phyloP scores from a whole-genome alignment of 139 green algal species.

The Tetradesmus lagerheimii region DNA sequence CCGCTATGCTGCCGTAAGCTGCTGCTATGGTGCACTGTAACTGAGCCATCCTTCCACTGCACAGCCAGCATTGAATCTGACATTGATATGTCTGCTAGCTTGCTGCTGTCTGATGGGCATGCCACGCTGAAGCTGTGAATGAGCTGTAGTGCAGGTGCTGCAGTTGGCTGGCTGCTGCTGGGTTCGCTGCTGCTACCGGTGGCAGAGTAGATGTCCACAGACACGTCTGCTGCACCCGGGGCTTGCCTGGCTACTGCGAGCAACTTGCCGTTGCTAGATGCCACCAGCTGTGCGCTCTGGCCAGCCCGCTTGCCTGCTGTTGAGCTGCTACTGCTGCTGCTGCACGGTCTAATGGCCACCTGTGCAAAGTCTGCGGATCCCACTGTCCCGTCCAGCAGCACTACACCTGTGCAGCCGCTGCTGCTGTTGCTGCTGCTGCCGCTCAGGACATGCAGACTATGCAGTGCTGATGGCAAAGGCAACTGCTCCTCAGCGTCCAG shows the following conservation, averaged over 20 bases:
- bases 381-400: conserved; percentile 32
- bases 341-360: background rate
- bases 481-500: conserved; percentile 38
- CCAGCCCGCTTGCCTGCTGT: background rate
- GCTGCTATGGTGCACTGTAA: conserved; percentile 23
- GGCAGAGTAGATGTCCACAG: conserved; percentile 3
- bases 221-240: background rate
- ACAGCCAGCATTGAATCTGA: background rate
- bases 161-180: background rate
- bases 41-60: background rate
- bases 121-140: background rate
- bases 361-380: conserved; percentile 20
- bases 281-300: background rate
- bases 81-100: background rate
- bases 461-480: conserved; percentile 14
- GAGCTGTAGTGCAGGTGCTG: background rate
- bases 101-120: conserved; percentile 7
- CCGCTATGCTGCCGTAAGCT: background rate
- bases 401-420: background rate
- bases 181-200: background rate
- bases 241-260: conserved; percentile 20
- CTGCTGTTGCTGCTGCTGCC: too few species aligned
- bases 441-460: conserved; percentile 30
- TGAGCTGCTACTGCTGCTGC: background rate
- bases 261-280: background rate